Base-by-base conservation (phyloP, 2,329 filamentous ascomycete species). In the Talaromyces sp. region DNA sequence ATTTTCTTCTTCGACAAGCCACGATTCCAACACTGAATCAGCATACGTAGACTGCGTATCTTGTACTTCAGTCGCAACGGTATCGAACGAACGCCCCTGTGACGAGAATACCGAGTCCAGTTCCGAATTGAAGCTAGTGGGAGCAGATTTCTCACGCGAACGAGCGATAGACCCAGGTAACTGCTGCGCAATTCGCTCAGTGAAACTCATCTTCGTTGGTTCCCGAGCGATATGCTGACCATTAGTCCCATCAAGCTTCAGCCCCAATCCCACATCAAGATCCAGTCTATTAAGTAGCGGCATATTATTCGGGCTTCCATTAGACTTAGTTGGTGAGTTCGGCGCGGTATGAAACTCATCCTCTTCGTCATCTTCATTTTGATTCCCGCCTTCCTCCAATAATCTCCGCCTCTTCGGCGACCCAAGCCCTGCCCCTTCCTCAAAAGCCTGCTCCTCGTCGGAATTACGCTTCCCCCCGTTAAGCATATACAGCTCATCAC, bases 401-500 rank as follows among this genome's bases (percentile, higher is more conserved):
- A 52, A 24, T 32, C 42, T 46, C 42, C 43, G 49, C 41, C 48
- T 51, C 19, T 55, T 56, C 13, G 20, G 44, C 14, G 51, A 59
- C 11, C 5, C 32, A 47, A 47, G 35, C 20, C 41, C 54, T 2
- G 22, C 19, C 4, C 44, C 55, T 5, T 40, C 50, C 19, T 2
- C 3, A 14, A 14, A 16, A 49, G 20, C 46, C 33, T 4, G 6
- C 20, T 14, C 22, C 8, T 30, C 40, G 10, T 30, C 40, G 10
- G 24, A 27, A 27, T 14, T 54, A 45, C 30, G 56, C 50, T 33
- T 61, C 17, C 42, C 33, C 57, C 60, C 3, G 53, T 60, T 8
- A 14, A 65, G 40, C 27, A 74, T 45, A 40, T 69, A 70, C 7
- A 68, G 33, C 42, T 75, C 68, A 30, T 74, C 68, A 3, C 66